phyloP scores from a whole-genome alignment of 2,329 filamentous ascomycete genomes.

The Aspergillus ustus region DNA sequence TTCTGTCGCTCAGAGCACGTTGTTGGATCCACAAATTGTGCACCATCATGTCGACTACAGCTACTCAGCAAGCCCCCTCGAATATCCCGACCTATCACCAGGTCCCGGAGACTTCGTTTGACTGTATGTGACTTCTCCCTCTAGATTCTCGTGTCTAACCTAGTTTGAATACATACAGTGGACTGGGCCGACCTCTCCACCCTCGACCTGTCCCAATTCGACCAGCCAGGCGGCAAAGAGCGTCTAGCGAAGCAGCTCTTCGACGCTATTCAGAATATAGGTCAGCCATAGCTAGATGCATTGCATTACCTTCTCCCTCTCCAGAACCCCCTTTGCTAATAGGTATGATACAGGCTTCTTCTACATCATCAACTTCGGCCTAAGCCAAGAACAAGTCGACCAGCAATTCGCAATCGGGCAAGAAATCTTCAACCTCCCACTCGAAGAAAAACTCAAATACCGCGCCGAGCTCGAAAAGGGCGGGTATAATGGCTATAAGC shows the following conservation, averaged over 20 bases:
- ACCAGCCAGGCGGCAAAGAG: constrained; percentile 1
- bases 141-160: not conserved
- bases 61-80: not conserved
- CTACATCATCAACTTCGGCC: constrained; percentile 64
- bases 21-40: not conserved
- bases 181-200: not conserved
- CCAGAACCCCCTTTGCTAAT: too few relatives aligned
- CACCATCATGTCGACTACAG: not conserved
- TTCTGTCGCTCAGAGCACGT: not conserved
- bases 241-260: not conserved
- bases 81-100: not conserved
- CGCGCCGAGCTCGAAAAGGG: constrained; percentile 56
- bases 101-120: not conserved
- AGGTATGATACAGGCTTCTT: constrained; percentile 54
- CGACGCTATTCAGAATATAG: not conserved
- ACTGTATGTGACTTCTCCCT: not conserved
- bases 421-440: constrained; percentile 58
- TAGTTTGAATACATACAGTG: not conserved
- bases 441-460: constrained; percentile 61
- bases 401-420: constrained; percentile 64
- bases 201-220: not conserved
- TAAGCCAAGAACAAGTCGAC: constrained; percentile 62
- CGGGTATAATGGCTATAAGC: constrained; percentile 61
- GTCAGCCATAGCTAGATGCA: too few relatives aligned
- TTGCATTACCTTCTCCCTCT: too few relatives aligned